Base-by-base conservation (phyloP, 169 alveolate species). In the Theileria equi region DNA sequence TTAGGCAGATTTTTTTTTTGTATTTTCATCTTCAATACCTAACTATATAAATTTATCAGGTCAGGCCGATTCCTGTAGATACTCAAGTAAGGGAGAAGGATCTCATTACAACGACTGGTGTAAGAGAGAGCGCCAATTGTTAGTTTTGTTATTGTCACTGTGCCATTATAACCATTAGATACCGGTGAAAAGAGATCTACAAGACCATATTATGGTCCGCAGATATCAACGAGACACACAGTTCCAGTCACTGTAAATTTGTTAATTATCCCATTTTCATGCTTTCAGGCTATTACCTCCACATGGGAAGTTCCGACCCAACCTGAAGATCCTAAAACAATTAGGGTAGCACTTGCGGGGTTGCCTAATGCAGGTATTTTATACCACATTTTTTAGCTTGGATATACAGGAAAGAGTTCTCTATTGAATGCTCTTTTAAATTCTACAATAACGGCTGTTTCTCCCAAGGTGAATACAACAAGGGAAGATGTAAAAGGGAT, bases 391-490 rank as follows among this genome's bases (percentile, higher is more conserved):
- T 1, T 6, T 57, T 2, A 57, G 16, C n/a, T 21, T 57, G 5
- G 10, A 61, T 29, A n/a, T n/a, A 13, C 25, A 61, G 72, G 88
- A 11, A 90, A 90, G 65, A 88, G 94, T 61, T 90, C 95, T 26
- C 60, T 90, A 34, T 77, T 90, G 76, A 90, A 90, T 57, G 74
- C 93, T 6, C 68, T 90, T 21, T 66, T 88, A n/a, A 80, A 73
- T 31, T 60, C 82, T 38, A 72, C 92, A 17, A 70, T 90, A 61
- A 72, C 94, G 17, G 91, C 95, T 10, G 94, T 89, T 25, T 90
- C 95, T 21, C 94, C 94, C 35, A 90, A 90, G 73, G 93, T 90
- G 54, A 90, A 90, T 69, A 90, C 95, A 34, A 90, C 95, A 23
- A 67, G 91, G 45, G 71, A 81, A 59, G 80, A 74, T 54, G 83